Percentiles rank a stretch among this genome's conserved stretches.
phyloP scores from a whole-genome alignment of 805 yeast genomes.

The Candida berthetii region DNA sequence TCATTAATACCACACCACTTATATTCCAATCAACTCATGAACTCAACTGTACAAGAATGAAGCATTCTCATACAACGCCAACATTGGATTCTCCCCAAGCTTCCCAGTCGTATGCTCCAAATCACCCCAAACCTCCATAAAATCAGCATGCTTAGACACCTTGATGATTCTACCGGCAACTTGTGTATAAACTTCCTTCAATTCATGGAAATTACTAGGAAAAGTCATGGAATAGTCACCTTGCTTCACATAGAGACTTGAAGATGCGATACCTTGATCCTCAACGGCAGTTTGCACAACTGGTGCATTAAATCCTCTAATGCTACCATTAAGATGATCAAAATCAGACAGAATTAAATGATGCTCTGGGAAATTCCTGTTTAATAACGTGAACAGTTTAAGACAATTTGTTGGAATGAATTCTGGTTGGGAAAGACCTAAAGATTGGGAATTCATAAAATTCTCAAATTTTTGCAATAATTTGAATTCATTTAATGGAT shows the following conservation, averaged over 20 bases:
- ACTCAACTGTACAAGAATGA: conserved; percentile 41
- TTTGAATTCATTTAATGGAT: conserved; percentile 55
- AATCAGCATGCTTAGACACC: conserved; percentile 55
- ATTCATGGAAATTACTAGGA: conserved; percentile 68
- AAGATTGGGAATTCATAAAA: conserved; percentile 57
- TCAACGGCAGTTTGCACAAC: conserved; percentile 74
- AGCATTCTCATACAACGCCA: conserved; percentile 70
- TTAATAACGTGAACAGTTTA: conserved; percentile 57
- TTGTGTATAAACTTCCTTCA: conserved; percentile 54
- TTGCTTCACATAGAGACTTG: conserved; percentile 65
- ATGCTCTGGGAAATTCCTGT: conserved; percentile 68
- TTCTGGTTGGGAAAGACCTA: conserved; percentile 60
- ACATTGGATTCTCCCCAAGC: conserved; percentile 81
- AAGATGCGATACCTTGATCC: conserved; percentile 38
- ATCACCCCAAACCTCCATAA: conserved; percentile 68
- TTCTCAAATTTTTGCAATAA: conserved; percentile 35
- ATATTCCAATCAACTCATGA: too few species aligned
- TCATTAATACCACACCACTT: background rate
- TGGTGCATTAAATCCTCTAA: conserved; percentile 62
- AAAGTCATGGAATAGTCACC: conserved; percentile 86
- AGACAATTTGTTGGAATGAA: conserved; percentile 75
- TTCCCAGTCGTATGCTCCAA: conserved; percentile 58
- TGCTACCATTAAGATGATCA: conserved; percentile 30
- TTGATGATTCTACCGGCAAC: conserved; percentile 55
- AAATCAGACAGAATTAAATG: conserved; percentile 72